Conservation (phyloP, 2,329 filamentous ascomycete species). For the Cercospora sp. region DNA sequence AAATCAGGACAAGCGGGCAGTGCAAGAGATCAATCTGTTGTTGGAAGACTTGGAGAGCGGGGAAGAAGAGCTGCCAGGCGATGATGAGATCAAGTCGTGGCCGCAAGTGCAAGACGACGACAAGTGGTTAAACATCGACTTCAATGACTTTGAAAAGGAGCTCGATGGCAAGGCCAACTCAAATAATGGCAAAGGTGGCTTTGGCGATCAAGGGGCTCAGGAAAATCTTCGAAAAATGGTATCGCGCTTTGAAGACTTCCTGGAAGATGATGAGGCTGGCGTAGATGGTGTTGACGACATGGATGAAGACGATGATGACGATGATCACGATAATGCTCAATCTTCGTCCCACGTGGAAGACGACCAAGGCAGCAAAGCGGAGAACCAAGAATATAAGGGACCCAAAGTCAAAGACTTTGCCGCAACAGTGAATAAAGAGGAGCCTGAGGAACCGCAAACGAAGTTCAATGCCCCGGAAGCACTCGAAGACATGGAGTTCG, state of each 20-base stretch:
- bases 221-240: constrained; percentile 87
- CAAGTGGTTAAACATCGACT: constrained; percentile 88
- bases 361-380: not conserved
- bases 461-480: constrained; percentile 65
- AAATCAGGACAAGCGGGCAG: constrained; percentile 65
- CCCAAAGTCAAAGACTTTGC: constrained; percentile 8
- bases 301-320: constrained; percentile 50
- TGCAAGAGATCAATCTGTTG: constrained; percentile 73
- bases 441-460: constrained; percentile 46
- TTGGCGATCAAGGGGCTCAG: constrained; percentile 67
- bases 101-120: constrained; percentile 74
- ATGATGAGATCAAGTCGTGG: constrained; percentile 75
- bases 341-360: constrained; percentile 34
- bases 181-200: constrained; percentile 33
- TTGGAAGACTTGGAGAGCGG: constrained; percentile 74
- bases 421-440: constrained; percentile 17
- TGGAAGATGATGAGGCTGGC: constrained; percentile 82
- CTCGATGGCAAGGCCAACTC: constrained; percentile 51
- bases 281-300: constrained; percentile 71
- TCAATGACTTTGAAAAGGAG: constrained; percentile 82
- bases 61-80: constrained; percentile 67
- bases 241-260: constrained; percentile 84
- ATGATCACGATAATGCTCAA: constrained; percentile 40
- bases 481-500: constrained; percentile 79
- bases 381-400: not conserved